A percentile compares a stretch with the other conserved stretches of the same genome.
phyloP scores from a whole-genome alignment of 106 monocot species.

The Chionographis japonica region DNA sequence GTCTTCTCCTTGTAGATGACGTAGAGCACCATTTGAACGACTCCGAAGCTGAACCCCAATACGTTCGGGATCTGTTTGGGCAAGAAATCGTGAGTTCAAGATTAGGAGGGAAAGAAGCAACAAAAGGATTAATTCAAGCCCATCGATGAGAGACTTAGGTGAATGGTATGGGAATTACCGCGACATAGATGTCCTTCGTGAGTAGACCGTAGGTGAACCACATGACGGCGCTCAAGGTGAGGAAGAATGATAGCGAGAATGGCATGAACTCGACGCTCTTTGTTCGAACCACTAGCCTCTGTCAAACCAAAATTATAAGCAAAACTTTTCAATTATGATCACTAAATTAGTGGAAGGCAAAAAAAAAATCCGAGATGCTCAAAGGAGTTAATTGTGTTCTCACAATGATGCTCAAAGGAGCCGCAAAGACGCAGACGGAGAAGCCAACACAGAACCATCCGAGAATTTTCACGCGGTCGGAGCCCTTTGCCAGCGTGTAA shows the following conservation, averaged over 20 bases:
- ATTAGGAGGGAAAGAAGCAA: not conserved
- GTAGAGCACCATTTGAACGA: conserved; percentile 32
- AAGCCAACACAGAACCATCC: conserved; percentile 62
- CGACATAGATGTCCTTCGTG: conserved; percentile 42
- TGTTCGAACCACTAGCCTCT: conserved; percentile 63
- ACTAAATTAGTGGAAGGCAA: not conserved
- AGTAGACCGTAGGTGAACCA: conserved; percentile 62
- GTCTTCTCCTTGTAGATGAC: conserved; percentile 15
- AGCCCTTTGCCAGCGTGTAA: conserved; percentile 16
- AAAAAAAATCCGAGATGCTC: not conserved
- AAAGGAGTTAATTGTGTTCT: not conserved
- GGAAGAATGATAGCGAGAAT: conserved; percentile 47
- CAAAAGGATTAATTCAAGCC: not conserved
- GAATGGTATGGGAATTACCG: conserved; percentile 18
- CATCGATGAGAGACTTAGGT: too few relatives aligned
- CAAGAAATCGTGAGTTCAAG: not conserved
- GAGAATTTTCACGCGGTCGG: conserved; percentile 22
- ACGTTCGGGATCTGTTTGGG: conserved; percentile 27
- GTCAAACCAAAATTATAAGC: not conserved
- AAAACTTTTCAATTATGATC: not conserved
- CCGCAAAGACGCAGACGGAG: conserved; percentile 48
- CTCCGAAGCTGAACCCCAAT: conserved; percentile 26
- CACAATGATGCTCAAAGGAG: conserved; percentile 69
- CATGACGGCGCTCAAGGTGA: conserved; percentile 43
- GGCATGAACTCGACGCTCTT: conserved; percentile 79